Base-by-base conservation (phyloP, 805 yeast species). In the Candida maris region DNA sequence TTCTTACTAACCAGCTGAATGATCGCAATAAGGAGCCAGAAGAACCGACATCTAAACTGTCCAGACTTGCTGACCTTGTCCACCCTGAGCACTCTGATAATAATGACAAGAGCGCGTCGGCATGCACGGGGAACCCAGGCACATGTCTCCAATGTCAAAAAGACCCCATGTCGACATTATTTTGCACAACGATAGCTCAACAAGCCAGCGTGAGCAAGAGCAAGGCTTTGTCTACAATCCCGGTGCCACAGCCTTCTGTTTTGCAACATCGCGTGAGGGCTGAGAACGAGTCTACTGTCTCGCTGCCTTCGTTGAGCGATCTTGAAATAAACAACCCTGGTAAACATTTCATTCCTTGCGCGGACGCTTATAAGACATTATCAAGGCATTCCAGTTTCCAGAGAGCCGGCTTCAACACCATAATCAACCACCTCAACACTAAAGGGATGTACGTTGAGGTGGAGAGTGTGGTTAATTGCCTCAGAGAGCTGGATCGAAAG, bases 361-460 rank as follows among this genome's bases (percentile, higher is more conserved):
- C 89, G 10, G 95, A 88, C 51, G 96, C 96, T 0, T 88, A 86
- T 62, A 83, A 81, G 60, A 85, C 95, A 3, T 70, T 89, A 34
- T 79, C 89, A 21, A 68, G 95, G 39, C 96, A 87, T 58, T 81
- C 82, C 51, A 77, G 79, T 48, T 86, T 86, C 62, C 73, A 75
- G 39, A 67, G 76, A 6, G 85, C 81, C 14, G 93, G 85, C 44
- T 77, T 86, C 52, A 75, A 83, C 37, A 75, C 79, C 2, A 65
- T 86, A 43, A 88, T 86, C 4, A 84, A 84, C 10, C 77, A 81
- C 49, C 69, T 87, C 46, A 77, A 82, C 20, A 84, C 94, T 1
- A 68, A 83, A 44, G 96, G 95, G 3, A 84, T 85, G 82, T 86
- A 82, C 51, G 95, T 88, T 31, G 96, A 88, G 53, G 95, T 85